Percentiles rank a stretch among this genome's conserved stretches.
Conservation (phyloP, 108 stramenopile species). For the Parietichytrium sp. region DNA sequence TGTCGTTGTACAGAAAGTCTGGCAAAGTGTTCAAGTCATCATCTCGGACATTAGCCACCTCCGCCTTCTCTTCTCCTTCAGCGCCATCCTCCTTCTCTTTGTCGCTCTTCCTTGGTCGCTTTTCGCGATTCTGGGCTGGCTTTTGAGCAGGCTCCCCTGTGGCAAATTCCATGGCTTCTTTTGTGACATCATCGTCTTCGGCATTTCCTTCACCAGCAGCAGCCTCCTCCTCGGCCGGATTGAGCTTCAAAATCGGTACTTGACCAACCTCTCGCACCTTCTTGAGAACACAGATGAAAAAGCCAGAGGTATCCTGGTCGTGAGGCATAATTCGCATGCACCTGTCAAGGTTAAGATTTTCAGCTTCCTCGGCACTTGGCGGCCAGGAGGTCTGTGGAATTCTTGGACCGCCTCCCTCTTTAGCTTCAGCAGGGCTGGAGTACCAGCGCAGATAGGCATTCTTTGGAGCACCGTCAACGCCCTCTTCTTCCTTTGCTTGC, state of each 20-base stretch:
- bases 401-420: not conserved
- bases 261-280: slow-evolving; percentile 57
- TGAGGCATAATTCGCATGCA: slow-evolving; percentile 92
- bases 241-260: not conserved
- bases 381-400: slow-evolving; percentile 53
- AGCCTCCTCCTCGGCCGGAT: not conserved
- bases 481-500: not conserved
- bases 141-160: not conserved
- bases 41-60: not conserved
- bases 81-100: not conserved
- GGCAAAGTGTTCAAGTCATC: slow-evolving; percentile 2
- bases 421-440: not conserved
- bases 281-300: slow-evolving; percentile 86
- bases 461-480: slow-evolving; percentile 1
- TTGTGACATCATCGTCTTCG: not conserved
- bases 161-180: not conserved
- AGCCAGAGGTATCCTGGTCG: slow-evolving; percentile 96
- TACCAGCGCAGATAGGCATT: not conserved
- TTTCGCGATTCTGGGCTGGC: not conserved
- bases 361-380: slow-evolving; percentile 77
- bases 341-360: slow-evolving; percentile 70
- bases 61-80: not conserved
- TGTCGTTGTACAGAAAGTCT: not conserved
- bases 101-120: not conserved
- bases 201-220: not conserved